Evolutionary conservation across 2,329 filamentous ascomycete genomes (phyloP).

Genomic region (Acarospora socialis): DNA sequence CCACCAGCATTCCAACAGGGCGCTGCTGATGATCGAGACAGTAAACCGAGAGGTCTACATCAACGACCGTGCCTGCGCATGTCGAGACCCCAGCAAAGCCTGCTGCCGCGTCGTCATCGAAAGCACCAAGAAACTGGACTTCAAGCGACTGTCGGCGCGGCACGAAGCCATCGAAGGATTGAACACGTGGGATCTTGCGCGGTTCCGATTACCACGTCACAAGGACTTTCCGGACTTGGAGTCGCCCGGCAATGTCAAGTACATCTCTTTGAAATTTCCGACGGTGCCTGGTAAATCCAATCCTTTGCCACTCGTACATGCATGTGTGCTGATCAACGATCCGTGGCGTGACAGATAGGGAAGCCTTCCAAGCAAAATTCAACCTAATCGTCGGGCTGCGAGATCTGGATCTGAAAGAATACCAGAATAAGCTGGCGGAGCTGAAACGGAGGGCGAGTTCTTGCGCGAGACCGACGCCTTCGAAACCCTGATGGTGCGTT

Average conservation of each 20-base stretch:
- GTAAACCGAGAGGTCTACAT: constrained; percentile 4
- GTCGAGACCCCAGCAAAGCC: constrained; percentile 3
- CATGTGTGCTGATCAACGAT: too few species aligned
- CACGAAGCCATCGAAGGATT: constrained; percentile 5
- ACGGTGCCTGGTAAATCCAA: constrained; percentile 1
- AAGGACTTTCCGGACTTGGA: constrained; percentile 6
- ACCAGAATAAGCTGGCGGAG: too few species aligned
- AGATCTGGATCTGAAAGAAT: too few species aligned
- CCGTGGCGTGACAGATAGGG: too few species aligned
- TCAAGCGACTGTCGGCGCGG: constrained; percentile 2
- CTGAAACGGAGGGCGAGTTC: too few species aligned
- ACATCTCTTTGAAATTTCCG: constrained; percentile 5
- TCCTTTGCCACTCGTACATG: too few species aligned
- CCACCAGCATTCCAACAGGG: too few species aligned
- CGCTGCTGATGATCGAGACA: too few species aligned
- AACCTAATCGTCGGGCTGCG: too few species aligned
- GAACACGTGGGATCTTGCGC: constrained; percentile 11
- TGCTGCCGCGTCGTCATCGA: constrained; percentile 5
- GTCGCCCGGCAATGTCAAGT: constrained; percentile 5
- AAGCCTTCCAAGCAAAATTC: too few species aligned
- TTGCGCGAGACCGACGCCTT: too few species aligned
- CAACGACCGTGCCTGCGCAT: constrained; percentile 5
- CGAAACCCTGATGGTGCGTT: too few species aligned
- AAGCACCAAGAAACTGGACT: constrained; percentile 4
- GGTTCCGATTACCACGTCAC: constrained; percentile 9